These are phyloP conservation scores for Amaranthus tricolor DNA, from an alignment of 179 eudicot genomes.

Conservation along the genomic window DNA sequence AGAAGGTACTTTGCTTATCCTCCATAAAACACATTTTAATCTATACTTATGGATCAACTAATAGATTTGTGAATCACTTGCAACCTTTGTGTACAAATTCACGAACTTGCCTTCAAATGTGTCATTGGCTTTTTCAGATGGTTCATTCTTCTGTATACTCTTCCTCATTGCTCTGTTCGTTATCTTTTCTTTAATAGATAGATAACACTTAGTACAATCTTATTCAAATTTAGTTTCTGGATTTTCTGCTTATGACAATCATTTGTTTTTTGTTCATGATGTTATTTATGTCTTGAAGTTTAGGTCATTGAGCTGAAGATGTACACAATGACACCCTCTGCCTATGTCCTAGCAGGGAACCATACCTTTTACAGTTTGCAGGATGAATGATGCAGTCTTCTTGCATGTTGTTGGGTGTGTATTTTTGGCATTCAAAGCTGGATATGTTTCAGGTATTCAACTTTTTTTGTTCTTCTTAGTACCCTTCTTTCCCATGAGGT, in stretches of 20 bases:
- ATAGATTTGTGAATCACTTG: conserved; percentile 3
- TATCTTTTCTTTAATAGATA: not conserved
- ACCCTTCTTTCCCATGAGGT: not conserved
- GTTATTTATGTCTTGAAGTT: not conserved
- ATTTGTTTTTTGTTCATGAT: not conserved
- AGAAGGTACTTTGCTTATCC: conserved; percentile 11
- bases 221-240: not conserved
- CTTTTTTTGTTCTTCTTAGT: not conserved
- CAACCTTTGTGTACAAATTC: not conserved
- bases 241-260: conserved; percentile 2
- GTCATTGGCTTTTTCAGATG: not conserved
- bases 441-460: not conserved
- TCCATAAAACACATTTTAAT: not conserved
- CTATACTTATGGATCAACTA: not conserved
- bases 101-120: not conserved
- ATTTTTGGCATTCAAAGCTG: conserved; percentile 12
- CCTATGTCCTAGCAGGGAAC: not conserved
- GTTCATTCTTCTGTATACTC: not conserved
- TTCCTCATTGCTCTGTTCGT: not conserved
- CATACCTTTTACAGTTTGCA: not conserved
- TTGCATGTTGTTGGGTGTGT: not conserved
- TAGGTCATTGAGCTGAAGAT: conserved; percentile 13
- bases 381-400: conserved; percentile 5
- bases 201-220: not conserved
- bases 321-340: conserved; percentile 3